These are phyloP conservation scores for Ploettnerulaceae sp. DNA, from an alignment of 2,329 filamentous ascomycete species.

Conservation along the genomic window DNA sequence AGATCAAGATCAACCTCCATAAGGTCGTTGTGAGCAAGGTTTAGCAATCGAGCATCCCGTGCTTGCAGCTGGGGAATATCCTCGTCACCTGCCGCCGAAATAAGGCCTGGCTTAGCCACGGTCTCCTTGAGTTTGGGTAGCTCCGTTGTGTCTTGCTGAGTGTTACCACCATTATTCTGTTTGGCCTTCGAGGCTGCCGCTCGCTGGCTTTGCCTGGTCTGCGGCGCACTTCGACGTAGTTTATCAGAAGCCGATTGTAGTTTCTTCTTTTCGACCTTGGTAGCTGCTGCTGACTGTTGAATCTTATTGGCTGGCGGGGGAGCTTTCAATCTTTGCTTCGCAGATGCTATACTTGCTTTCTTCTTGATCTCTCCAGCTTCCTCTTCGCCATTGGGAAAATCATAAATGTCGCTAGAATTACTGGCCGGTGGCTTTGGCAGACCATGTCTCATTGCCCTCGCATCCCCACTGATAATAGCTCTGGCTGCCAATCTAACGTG, in stretches of 20 bases:
- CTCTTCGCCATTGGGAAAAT: too few relatives aligned
- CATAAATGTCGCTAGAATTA: too few relatives aligned
- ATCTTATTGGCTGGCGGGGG: not conserved
- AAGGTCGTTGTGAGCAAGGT: not conserved
- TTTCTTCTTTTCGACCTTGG: conserved; percentile 1
- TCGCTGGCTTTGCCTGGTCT: conserved; percentile 9
- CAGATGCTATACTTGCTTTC: too few relatives aligned
- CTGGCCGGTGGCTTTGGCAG: too few relatives aligned
- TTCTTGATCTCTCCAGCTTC: too few relatives aligned
- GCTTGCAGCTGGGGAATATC: not conserved
- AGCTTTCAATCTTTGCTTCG: too few relatives aligned
- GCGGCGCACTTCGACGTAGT: too few relatives aligned
- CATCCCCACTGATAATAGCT: too few relatives aligned
- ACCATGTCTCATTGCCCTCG: too few relatives aligned
- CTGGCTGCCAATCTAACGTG: too few relatives aligned
- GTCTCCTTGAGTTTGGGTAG: not conserved
- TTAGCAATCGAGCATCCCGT: not conserved
- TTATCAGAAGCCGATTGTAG: conserved; percentile 13
- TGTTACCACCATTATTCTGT: conserved; percentile 2
- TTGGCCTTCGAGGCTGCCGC: conserved; percentile 12
- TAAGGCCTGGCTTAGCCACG: not conserved
- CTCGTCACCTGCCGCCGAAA: not conserved
- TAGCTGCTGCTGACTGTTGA: not conserved
- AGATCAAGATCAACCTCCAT: not conserved
- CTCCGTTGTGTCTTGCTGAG: not conserved